phyloP scores from a whole-genome alignment of 1,284 basidiomycete species.

The Sphagnurus paluster region DNA sequence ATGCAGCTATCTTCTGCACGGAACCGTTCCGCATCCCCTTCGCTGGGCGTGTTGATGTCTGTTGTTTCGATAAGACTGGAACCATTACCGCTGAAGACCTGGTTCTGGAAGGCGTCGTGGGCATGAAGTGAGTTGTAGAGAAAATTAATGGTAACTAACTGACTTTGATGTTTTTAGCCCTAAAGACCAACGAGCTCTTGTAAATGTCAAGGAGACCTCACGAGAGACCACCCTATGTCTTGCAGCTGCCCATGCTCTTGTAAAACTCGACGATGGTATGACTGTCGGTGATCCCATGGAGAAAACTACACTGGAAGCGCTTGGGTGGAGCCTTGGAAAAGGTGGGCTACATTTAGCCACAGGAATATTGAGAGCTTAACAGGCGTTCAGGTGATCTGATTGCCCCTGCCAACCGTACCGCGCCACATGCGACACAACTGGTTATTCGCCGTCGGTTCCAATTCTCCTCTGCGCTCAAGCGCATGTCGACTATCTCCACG shows the following conservation, averaged over 20 bases:
- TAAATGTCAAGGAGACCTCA: constrained; percentile 76
- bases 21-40: constrained; percentile 96
- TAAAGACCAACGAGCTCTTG: constrained; percentile 63
- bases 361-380: background rate
- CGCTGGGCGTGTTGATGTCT: constrained; percentile 92
- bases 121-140: constrained; percentile 67
- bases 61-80: constrained; percentile 98
- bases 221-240: constrained; percentile 86
- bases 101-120: constrained; percentile 91
- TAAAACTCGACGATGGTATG: constrained; percentile 89
- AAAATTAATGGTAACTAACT: background rate
- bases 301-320: constrained; percentile 90
- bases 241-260: constrained; percentile 94
- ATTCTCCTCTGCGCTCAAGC: constrained; percentile 93
- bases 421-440: constrained; percentile 62
- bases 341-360: constrained; percentile 44
- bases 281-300: constrained; percentile 99
- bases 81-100: constrained; percentile 95
- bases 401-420: constrained; percentile 52
- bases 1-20: constrained; percentile 91
- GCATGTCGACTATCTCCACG: constrained; percentile 89
- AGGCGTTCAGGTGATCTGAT: constrained; percentile 62
- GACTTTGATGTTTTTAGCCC: constrained; percentile 40
- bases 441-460: constrained; percentile 89
- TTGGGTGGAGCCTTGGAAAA: constrained; percentile 87